Evolutionary conservation across 1,284 basidiomycete genomes (phyloP), one percentile per base, ranked within the genome.

Genomic region (Sporisorium graminicola): DNA sequence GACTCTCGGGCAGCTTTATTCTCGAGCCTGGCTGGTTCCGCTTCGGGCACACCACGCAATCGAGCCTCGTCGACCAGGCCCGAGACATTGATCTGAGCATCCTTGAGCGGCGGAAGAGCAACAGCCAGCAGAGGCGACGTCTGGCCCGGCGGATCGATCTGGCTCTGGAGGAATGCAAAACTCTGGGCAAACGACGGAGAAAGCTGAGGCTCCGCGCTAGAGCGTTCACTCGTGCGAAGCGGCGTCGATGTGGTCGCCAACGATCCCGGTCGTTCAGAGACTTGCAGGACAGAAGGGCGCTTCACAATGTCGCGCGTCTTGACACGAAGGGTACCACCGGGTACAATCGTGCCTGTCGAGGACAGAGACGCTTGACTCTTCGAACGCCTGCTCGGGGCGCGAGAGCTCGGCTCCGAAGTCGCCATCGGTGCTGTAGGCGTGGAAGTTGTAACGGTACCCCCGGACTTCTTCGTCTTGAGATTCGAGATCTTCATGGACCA

Each of bases 101-200:
- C 44, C 4, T 51, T 27, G 18, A n/a, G 20, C n/a, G 47, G 8
- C 18, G 55, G 50, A 16, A 53, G 22, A 1, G 31, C 24, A 5
- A 26, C 31, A 14, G 50, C 40, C 42, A 57, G 5, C 40, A 58
- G 29, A 27, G 59, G 33, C 44, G 59, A 51, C 22, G 65, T 62
- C 10, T 22, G 50, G 1, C 53, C 43, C n/a, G 44, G 29, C 3
- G 65, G 58, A 27, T 70, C 62, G n/a, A 70, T 70, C 22, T 70
- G 61, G 40, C 69, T 62, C 56, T 72, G 62, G 51, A 72, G 69
- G 33, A 72, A 72, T 7, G 69, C 63, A n/a, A 72, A 72, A 0
- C 58, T 65, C 26, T 53, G 63, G 7, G 69, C 63, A 43, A 72
- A 72, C 2, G 69, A 62, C 3, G 69, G 69, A 33, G 69, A 72